Evolutionary conservation across 495 filamentous ascomycete species (phyloP).

Genomic region (Poronia punctata): DNA sequence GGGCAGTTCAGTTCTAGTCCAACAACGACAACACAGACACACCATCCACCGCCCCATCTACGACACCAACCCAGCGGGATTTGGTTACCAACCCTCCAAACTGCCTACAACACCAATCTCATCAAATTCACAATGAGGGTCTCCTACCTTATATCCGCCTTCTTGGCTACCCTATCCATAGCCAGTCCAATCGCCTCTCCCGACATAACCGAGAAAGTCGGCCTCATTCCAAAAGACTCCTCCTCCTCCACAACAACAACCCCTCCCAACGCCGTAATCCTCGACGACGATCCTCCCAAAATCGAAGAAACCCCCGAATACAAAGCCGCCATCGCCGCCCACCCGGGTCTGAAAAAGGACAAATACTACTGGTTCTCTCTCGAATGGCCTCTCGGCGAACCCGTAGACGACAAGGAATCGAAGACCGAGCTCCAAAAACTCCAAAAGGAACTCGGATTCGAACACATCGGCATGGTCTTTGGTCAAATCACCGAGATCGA

Average conservation of each 20-base stretch:
- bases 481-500: slow-evolving; percentile 15
- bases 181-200: slow-evolving; percentile 11
- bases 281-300: no score
- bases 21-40: no score
- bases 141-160: slow-evolving; percentile 9
- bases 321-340: slow-evolving; percentile 1
- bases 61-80: no score
- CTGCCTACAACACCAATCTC: no score
- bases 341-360: slow-evolving; percentile 3
- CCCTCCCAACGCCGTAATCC: no score
- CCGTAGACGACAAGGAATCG: slow-evolving; percentile 3
- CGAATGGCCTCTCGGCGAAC: not conserved
- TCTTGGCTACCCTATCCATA: slow-evolving; percentile 13
- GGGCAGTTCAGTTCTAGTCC: no score
- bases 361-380: slow-evolving; percentile 14
- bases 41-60: no score
- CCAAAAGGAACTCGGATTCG: slow-evolving; percentile 12
- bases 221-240: not conserved
- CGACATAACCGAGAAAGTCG: not conserved
- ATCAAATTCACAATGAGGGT: slow-evolving; percentile 12
- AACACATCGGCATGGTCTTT: slow-evolving; percentile 16
- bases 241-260: no score
- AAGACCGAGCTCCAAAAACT: slow-evolving; percentile 7
- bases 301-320: slow-evolving; percentile 3
- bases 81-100: no score